Base-by-base conservation (phyloP, 805 yeast species). In the Candida endomychidarum region DNA sequence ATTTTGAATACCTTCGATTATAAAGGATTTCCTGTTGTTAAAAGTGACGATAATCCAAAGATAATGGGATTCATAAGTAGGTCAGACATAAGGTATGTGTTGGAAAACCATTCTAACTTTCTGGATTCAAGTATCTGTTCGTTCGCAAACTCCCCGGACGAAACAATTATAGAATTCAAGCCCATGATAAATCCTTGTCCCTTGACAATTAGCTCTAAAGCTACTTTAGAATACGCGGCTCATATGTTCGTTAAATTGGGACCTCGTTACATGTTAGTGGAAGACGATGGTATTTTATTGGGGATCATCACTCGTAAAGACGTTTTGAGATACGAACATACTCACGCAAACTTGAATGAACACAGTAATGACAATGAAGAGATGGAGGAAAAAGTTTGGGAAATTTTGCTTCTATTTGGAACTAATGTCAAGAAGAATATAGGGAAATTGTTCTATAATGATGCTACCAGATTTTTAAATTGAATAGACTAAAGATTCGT, bases 271-370 rank as follows among this genome's bases (percentile, higher is more conserved):
- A 71, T 93, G 1, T 68, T 83, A 29, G 82, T 86, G 2, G 83
- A 81, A 40, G 71, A 78, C 8, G 61, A 72, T 21, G 93, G 90
- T 1, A 46, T 56, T 2, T 54, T 87, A 12, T 72, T 71, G 11
- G 99, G 99, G 0, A 54, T 87, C n/a, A 64, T 95, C 1, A 87
- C 96, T 0, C 73, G 90, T 42, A 93, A 93, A 53, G 98, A 90
- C 54, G 68, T 91, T 12, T 60, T 90, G 37, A 70, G 81, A 45
- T 87, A 76, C 51, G 84, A 81, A 48, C 55, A 62, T 42, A 62
- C 68, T 8, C 26, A 32, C 14, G 43, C 47, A 3, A 15, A 4
- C 18, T 3, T 8, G 4, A 16, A 11, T 9, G 8, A 16, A 4
- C 27, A 42, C 15, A 25, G 11, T 9, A 29, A 19, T 5, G n/a